Conservation (phyloP, 192 early-diverging fungal genomes). For the Phlyctochytrium planicorne region DNA sequence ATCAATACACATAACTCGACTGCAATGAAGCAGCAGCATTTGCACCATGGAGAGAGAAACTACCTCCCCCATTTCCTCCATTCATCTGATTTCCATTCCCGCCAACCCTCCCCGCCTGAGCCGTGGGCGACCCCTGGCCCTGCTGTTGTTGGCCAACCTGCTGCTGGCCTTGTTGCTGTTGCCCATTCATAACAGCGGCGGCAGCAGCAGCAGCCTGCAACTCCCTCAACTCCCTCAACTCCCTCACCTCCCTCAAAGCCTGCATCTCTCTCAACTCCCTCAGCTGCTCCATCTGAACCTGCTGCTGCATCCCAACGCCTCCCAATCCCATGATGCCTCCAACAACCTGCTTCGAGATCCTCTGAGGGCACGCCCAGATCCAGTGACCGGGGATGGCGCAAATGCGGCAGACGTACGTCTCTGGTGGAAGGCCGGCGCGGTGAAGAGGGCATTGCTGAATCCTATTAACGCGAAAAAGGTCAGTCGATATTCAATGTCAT, state of each 20-base stretch:
- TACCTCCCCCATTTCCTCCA: too few relatives aligned
- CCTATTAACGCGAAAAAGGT: too few relatives aligned
- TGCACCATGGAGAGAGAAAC: too few relatives aligned
- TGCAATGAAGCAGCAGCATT: background rate
- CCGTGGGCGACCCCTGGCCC: too few relatives aligned
- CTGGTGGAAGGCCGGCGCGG: background rate
- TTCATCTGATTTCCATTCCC: too few relatives aligned
- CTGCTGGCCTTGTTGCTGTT: background rate
- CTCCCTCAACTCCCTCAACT: background rate
- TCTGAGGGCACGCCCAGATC: conserved; percentile 3
- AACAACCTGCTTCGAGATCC: too few relatives aligned
- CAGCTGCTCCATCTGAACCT: background rate
- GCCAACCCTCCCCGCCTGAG: too few relatives aligned
- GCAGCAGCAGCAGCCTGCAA: background rate
- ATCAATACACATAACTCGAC: background rate
- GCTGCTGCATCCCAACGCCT: too few relatives aligned
- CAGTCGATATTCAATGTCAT: too few relatives aligned
- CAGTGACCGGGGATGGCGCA: background rate
- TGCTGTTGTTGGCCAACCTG: too few relatives aligned
- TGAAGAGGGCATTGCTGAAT: conserved; percentile 9
- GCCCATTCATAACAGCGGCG: background rate
- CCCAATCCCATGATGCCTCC: too few relatives aligned
- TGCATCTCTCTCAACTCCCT: background rate
- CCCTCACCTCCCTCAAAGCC: background rate
- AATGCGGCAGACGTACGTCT: conserved; percentile 5